phyloP scores from a whole-genome alignment of 2,329 filamentous ascomycete species.

The Fusarium sp. region DNA sequence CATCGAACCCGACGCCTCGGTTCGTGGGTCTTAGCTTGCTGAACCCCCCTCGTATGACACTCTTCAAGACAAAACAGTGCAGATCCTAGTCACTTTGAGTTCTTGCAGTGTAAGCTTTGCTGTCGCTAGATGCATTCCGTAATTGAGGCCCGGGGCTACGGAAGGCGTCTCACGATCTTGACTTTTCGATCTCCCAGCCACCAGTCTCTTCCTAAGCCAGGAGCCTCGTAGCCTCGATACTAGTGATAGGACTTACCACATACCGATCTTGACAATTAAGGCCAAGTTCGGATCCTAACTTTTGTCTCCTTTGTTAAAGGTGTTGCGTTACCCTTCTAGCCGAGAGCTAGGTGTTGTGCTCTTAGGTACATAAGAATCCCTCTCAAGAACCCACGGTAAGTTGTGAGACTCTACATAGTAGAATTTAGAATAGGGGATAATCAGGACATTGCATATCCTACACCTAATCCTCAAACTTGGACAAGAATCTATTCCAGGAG shows the following conservation, averaged over 20 bases:
- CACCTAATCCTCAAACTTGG: background rate
- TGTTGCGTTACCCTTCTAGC: background rate
- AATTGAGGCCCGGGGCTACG: background rate
- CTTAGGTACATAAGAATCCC: background rate
- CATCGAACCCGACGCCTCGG: constrained; percentile 1
- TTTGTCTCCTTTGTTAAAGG: background rate
- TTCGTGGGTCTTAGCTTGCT: background rate
- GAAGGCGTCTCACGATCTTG: constrained; percentile 1
- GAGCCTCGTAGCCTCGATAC: background rate
- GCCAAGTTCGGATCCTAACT: background rate
- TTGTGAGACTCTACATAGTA: too few species aligned
- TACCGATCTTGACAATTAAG: background rate
- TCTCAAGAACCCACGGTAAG: background rate
- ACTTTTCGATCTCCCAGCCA: background rate
- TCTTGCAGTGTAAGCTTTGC: background rate
- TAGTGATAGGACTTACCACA: background rate
- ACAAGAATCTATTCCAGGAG: background rate
- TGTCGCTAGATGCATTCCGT: background rate
- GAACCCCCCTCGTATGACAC: background rate
- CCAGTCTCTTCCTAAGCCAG: background rate
- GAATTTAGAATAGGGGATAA: background rate
- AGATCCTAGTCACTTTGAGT: background rate
- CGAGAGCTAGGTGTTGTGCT: background rate
- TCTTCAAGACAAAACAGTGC: background rate
- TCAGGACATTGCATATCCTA: background rate